These are phyloP conservation scores for Microglena sp. DNA, from an alignment of 139 green algal species.

Conservation along the genomic window DNA sequence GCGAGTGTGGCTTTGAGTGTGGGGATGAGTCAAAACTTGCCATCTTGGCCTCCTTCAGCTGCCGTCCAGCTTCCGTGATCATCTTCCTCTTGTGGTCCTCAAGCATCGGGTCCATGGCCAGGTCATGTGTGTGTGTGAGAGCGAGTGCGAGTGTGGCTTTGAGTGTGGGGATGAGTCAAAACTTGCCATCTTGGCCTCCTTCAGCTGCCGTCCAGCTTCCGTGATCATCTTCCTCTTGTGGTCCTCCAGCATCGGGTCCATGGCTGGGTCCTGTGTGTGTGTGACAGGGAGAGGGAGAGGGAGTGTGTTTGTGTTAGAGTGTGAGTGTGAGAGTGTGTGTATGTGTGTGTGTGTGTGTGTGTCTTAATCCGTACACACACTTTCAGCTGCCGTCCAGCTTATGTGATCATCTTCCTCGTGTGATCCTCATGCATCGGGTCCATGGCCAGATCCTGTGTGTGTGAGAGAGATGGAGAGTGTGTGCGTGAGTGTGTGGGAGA, in stretches of 20 bases:
- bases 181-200: conserved; percentile 70
- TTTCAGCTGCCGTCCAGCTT: too few species aligned
- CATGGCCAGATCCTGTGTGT: too few species aligned
- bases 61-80: conserved; percentile 33
- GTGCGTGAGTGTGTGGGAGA: too few species aligned
- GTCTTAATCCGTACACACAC: too few species aligned
- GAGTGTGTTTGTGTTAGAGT: not conserved
- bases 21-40: not conserved
- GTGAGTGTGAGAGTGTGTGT: too few species aligned
- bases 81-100: conserved; percentile 42
- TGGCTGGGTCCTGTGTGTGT: conserved; percentile 9
- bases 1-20: not conserved
- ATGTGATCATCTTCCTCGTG: too few species aligned
- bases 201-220: conserved; percentile 27
- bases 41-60: conserved; percentile 13
- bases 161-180: conserved; percentile 83
- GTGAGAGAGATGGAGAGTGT: too few species aligned
- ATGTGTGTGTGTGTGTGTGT: too few species aligned
- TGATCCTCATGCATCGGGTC: too few species aligned
- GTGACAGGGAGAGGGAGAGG: not conserved
- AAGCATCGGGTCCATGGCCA: conserved; percentile 45
- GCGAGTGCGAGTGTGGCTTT: not conserved
- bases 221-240: conserved; percentile 42
- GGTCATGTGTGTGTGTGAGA: conserved; percentile 1
- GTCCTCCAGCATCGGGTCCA: conserved; percentile 51